Percentiles rank a stretch among this genome's conserved stretches.
phyloP scores from a whole-genome alignment of 2,329 filamentous ascomycete species.

The Sarocladiaceae sp. region DNA sequence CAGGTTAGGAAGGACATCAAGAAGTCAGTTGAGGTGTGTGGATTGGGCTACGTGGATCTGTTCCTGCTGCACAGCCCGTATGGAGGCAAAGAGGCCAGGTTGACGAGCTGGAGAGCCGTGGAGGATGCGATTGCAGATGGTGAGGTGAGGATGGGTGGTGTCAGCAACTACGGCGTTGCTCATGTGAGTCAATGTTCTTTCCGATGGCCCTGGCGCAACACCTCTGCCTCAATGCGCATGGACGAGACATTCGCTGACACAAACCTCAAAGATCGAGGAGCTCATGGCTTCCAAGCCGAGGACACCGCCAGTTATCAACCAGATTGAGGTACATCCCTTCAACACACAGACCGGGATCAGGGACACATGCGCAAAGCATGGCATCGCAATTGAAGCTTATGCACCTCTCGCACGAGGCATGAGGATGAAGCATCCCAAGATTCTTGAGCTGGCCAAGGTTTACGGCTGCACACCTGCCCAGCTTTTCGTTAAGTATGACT shows the following conservation, averaged over 20 bases:
- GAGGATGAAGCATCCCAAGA: conserved; percentile 60
- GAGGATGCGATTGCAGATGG: conserved; percentile 70
- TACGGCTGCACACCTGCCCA: conserved; percentile 68
- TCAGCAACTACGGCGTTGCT: conserved; percentile 71
- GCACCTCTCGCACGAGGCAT: conserved; percentile 67
- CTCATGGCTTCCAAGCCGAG: conserved; percentile 56
- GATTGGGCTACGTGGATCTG: conserved; percentile 69
- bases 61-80: conserved; percentile 77
- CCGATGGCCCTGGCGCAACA: neutral
- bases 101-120: conserved; percentile 70
- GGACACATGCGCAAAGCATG: conserved; percentile 56
- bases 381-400: conserved; percentile 71
- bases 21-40: conserved; percentile 56
- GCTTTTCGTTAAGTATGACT: conserved; percentile 53
- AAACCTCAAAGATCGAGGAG: conserved; percentile 52
- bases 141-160: conserved; percentile 64
- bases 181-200: conserved; percentile 47
- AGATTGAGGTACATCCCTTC: conserved; percentile 79
- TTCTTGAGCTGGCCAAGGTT: conserved; percentile 57
- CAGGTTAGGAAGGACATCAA: conserved; percentile 60
- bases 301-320: conserved; percentile 65
- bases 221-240: neutral
- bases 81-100: conserved; percentile 59
- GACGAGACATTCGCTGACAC: no score
- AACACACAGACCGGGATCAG: conserved; percentile 66